Evolutionary conservation across 2,329 filamentous ascomycete genomes (phyloP), one percentile per base, ranked within the genome.

Genomic region (Tetracladium maxilliforme): DNA sequence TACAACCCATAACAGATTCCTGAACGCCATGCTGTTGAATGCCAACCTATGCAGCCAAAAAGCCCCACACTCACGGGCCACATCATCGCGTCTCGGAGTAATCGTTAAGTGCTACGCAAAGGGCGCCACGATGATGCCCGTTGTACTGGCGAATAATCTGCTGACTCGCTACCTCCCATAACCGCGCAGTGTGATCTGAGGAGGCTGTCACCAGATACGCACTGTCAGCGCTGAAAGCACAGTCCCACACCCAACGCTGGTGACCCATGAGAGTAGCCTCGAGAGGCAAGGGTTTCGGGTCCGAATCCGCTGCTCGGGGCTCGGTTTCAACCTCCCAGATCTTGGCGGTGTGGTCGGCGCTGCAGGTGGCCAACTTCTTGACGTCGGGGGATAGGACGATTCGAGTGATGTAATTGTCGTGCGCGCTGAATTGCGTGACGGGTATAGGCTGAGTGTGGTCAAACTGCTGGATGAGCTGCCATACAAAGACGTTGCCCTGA

Each of bases 401-500:
- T 24, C 76, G 70, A 4, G 73, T 81, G 33, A 82, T 76, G 44
- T 80, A 81, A 32, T 75, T 74, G 29, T 64, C 67, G 46, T 82
- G 76, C 4, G 76, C 76, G 34, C 67, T 61, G 56, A 81, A 82
- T 31, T 70, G 73, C 40, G 71, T 76, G 30, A 81, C 67, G 3
- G 76, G 75, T 6, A 79, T 64, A 14, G 81, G 69, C 21, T 68
- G 70, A 20, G 76, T 81, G 25, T 73, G 58, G 33, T 81, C 74
- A 21, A 64, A 61, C 23, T 41, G 39, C 43, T 92, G 84, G 33
- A 86, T 69, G 47, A 98, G 80, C 36, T 82, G 77, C 90, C 90
- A 98, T 39, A 98, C 83, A 48, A 92, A 98, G 34, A 95, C 86
- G 41, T 92, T 92, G 38, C 90, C 90, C 81, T 94, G 39, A 19